Conservation (phyloP, 805 yeast species). For the Candida lessepsii region DNA sequence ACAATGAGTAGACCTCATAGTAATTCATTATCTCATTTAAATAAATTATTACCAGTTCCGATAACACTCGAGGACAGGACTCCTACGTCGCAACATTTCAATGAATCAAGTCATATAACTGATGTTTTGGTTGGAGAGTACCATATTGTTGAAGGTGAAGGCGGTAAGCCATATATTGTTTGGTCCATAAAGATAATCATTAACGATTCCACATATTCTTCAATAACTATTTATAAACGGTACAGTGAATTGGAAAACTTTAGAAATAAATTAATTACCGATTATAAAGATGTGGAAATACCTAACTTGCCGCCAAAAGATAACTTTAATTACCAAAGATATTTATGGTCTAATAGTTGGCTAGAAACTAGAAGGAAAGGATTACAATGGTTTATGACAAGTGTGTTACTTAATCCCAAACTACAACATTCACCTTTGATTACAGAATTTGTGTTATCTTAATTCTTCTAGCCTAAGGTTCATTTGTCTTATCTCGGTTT, state of each 20-base stretch:
- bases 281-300: constrained; percentile 42
- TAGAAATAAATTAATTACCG: constrained; percentile 37
- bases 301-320: constrained; percentile 56
- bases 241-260: constrained; percentile 63
- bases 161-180: constrained; percentile 35
- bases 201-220: constrained; percentile 36
- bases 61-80: constrained; percentile 28
- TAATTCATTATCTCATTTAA: constrained; percentile 25
- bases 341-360: constrained; percentile 45
- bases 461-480: no score
- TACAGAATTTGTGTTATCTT: constrained; percentile 19
- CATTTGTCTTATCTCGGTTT: no score
- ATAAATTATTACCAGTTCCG: constrained; percentile 37
- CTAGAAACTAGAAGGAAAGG: constrained; percentile 55
- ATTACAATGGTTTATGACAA: constrained; percentile 58
- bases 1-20: constrained; percentile 13
- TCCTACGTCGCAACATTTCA: constrained; percentile 16
- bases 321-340: constrained; percentile 35
- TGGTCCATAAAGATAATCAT: constrained; percentile 40
- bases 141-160: constrained; percentile 38
- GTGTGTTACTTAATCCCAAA: constrained; percentile 51
- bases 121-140: constrained; percentile 43
- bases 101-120: constrained; percentile 32
- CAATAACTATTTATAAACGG: constrained; percentile 52
- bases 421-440: constrained; percentile 38